phyloP scores from a whole-genome alignment of 306 rosid genomes.

The Leucaena leucocephala region DNA sequence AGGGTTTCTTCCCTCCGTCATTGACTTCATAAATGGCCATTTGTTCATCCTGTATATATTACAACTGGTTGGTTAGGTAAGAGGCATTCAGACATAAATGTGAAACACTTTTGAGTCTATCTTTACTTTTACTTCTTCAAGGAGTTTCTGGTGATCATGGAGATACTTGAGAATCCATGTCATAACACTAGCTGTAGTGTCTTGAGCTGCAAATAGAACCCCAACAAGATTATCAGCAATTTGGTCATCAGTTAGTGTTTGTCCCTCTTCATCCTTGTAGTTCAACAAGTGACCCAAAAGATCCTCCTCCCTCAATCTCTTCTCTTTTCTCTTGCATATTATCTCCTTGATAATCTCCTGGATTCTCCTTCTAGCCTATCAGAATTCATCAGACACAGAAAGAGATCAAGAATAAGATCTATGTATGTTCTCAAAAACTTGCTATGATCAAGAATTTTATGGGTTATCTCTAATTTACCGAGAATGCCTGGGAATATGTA shows the following conservation, averaged over 20 bases:
- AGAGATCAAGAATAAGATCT: conserved; percentile 22
- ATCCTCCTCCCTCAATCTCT: conserved; percentile 55
- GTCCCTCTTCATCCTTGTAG: conserved; percentile 62
- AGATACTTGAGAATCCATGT: conserved; percentile 95
- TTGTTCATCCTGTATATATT: conserved; percentile 68
- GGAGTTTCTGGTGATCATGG: conserved; percentile 75
- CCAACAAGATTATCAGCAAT: conserved; percentile 89
- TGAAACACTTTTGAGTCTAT: background rate
- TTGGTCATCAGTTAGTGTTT: conserved; percentile 57
- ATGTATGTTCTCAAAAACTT: background rate
- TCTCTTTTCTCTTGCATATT: conserved; percentile 66
- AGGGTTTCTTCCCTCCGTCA: conserved; percentile 57
- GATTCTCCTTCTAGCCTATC: conserved; percentile 78
- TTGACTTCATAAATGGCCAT: conserved; percentile 58
- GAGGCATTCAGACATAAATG: conserved; percentile 1
- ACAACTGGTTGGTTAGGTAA: conserved; percentile 27
- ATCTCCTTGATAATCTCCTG: conserved; percentile 67
- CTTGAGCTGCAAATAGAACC: conserved; percentile 91
- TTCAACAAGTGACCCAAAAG: conserved; percentile 66
- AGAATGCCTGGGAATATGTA: conserved; percentile 71
- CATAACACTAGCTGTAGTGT: conserved; percentile 85
- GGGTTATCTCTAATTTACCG: conserved; percentile 43
- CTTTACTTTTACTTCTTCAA: conserved; percentile 66
- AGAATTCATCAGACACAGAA: conserved; percentile 18
- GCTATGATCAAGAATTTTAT: background rate